Evolutionary conservation across 768 basidiomycete species (phyloP).

Genomic region (Tricholoma sp.): DNA sequence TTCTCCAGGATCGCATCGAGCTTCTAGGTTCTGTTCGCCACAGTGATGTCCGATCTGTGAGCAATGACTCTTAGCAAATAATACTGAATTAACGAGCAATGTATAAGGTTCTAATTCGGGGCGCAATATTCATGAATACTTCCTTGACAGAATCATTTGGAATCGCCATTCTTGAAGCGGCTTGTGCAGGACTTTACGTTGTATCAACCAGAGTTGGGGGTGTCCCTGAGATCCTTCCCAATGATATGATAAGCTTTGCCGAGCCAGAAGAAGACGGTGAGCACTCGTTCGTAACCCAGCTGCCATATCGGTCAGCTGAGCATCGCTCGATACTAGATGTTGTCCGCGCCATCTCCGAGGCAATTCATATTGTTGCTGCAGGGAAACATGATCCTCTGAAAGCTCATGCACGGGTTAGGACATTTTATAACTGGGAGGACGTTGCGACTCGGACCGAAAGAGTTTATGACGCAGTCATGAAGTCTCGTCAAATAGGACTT

Average conservation of each 20-base stretch:
- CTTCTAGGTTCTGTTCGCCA: constrained; percentile 79
- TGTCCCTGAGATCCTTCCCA: constrained; percentile 90
- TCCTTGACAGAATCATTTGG: constrained; percentile 96
- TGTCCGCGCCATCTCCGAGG: constrained; percentile 75
- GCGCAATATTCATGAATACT: constrained; percentile 91
- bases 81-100: background rate
- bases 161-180: constrained; percentile 96
- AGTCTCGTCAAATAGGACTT: constrained; percentile 59
- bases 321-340: constrained; percentile 51
- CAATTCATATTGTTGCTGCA: constrained; percentile 60
- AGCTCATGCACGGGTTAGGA: constrained; percentile 74
- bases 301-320: background rate
- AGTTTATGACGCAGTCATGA: constrained; percentile 73
- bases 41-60: constrained; percentile 76
- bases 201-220: constrained; percentile 94
- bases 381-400: constrained; percentile 69
- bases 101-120: constrained; percentile 72
- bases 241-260: constrained; percentile 94
- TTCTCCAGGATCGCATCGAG: constrained; percentile 88
- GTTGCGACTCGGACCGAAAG: constrained; percentile 77
- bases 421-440: constrained; percentile 84
- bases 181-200: constrained; percentile 90
- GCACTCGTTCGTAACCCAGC: constrained; percentile 12
- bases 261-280: constrained; percentile 90
- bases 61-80: constrained; percentile 17